Evolutionary conservation across 768 basidiomycete species (phyloP), one percentile per base, ranked within the genome.

Genomic region (Kwoniella mangroviensis): DNA sequence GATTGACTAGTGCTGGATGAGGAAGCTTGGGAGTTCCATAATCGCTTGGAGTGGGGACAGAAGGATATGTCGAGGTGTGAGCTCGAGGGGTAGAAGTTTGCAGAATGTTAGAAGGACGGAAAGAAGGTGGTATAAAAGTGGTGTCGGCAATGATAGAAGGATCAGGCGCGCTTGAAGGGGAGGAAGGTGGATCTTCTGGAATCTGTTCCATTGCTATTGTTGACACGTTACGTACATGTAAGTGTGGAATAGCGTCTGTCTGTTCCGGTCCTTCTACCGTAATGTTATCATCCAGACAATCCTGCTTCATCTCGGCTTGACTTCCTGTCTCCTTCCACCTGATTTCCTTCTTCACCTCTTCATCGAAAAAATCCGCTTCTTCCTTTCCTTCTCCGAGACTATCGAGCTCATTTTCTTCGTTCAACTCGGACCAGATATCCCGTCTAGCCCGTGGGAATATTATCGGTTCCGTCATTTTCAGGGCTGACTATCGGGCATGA

Each of bases 31-130:
- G 60, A 1, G 63, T 57, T 13, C 55, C n/a, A 19, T 24, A 49
- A 28, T 68, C 56, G 42, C 43, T 61, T 22, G 72, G 68, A 6
- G 68, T 71, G 11, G 73, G 58, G 24, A 68, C 41, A 2, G 59
- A 53, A 24, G 70, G 69, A 54, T 58, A 69, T 21, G 68, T 63
- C 19, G 68, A 61, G 15, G 59, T 66, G 3, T 19, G 21, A 49
- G 53, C 42, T n/a, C 57, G 40, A 12, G 70, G 70, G 2, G 70
- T 72, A 21, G 70, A 72, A 0, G 65, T 67, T 22, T 65, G 70
- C 5, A 72, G 28, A 24, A 72, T 24, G 9, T 67, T 61, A 6
- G 70, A 58, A 6, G 49, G 54, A 28, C 60, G n/a, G 26, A 72
- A 72, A 10, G 70, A 72, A 28, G 68, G 68, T 17, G 70, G 61